These are phyloP conservation scores for Ophiocordyceps camponoti-floridani DNA, from an alignment of 2,329 filamentous ascomycete species.

Conservation along the genomic window DNA sequence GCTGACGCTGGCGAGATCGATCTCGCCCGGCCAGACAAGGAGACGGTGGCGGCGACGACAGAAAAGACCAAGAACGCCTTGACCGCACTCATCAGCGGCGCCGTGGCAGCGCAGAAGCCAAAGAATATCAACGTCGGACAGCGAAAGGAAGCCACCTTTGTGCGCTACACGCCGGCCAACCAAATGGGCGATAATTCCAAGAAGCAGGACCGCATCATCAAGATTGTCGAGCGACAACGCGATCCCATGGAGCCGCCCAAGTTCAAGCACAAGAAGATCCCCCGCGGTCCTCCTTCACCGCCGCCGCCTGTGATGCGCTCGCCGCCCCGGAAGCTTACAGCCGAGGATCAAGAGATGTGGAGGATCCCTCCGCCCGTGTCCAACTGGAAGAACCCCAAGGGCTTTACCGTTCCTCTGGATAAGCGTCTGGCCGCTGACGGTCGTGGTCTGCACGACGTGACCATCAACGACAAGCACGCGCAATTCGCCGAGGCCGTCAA, in stretches of 20 bases:
- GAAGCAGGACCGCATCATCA: slow-evolving; percentile 93
- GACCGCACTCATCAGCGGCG: slow-evolving; percentile 63
- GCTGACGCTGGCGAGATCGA: slow-evolving; percentile 87
- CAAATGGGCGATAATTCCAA: slow-evolving; percentile 82
- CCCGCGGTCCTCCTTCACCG: slow-evolving; percentile 76
- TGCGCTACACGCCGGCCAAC: slow-evolving; percentile 86
- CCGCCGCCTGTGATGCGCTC: slow-evolving; percentile 92
- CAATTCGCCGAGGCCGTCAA: slow-evolving; percentile 89
- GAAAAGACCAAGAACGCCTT: slow-evolving; percentile 80
- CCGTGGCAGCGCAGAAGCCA: slow-evolving; percentile 81
- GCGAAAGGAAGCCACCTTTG: slow-evolving; percentile 75
- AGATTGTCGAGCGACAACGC: slow-evolving; percentile 85
- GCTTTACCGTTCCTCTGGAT: slow-evolving; percentile 88
- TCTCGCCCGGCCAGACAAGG: slow-evolving; percentile 65
- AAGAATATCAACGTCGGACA: slow-evolving; percentile 81
- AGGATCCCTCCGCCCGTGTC: slow-evolving; percentile 73
- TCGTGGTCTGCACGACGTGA: slow-evolving; percentile 75
- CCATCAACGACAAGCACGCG: slow-evolving; percentile 97
- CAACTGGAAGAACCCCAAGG: slow-evolving; percentile 99
- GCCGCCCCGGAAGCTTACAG: slow-evolving; percentile 83
- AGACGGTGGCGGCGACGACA: slow-evolving; percentile 68
- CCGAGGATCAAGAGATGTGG: slow-evolving; percentile 95
- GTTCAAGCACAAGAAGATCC: slow-evolving; percentile 98
- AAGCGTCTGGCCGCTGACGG: slow-evolving; percentile 92
- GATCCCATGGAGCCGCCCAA: slow-evolving; percentile 97